Conservation (phyloP, 73 alveolate species). For the Uronychia setigera region DNA sequence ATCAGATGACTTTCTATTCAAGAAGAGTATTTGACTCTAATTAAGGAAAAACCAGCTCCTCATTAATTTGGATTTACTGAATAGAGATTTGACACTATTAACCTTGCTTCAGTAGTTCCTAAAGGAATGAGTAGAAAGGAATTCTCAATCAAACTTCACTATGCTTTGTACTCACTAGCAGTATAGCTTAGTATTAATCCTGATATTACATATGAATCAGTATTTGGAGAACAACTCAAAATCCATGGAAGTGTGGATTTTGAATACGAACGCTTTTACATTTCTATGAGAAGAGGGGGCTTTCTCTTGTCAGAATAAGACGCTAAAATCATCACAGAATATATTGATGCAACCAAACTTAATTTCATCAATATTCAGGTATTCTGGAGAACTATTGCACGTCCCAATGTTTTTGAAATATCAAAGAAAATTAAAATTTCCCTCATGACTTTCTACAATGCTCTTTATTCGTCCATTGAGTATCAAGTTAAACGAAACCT, state of each 20-base stretch:
- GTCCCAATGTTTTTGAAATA: not conserved
- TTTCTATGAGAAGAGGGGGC: not conserved
- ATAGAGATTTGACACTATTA: not conserved
- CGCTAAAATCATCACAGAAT: not conserved
- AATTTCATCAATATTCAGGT: not conserved
- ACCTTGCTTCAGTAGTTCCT: not conserved
- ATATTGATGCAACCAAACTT: not conserved
- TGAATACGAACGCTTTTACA: not conserved
- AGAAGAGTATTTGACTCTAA: not conserved
- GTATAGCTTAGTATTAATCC: not conserved
- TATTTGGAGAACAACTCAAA: not conserved
- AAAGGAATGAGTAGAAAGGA: not conserved
- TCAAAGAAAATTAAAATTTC: not conserved
- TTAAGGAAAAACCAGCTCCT: not conserved
- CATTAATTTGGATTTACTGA: not conserved
- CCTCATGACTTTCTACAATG: not conserved
- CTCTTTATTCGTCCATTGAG: not conserved
- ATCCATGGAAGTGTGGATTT: not conserved
- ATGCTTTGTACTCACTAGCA: not conserved
- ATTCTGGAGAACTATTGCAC: not conserved
- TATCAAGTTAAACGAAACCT: not conserved
- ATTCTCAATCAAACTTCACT: not conserved
- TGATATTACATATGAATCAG: not conserved
- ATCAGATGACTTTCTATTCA: not conserved
- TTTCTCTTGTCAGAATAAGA: not conserved